Evolutionary conservation across 441 rosid species (phyloP), one percentile per base, ranked within the genome.

Genomic region (Pelargonium fulgidum): DNA sequence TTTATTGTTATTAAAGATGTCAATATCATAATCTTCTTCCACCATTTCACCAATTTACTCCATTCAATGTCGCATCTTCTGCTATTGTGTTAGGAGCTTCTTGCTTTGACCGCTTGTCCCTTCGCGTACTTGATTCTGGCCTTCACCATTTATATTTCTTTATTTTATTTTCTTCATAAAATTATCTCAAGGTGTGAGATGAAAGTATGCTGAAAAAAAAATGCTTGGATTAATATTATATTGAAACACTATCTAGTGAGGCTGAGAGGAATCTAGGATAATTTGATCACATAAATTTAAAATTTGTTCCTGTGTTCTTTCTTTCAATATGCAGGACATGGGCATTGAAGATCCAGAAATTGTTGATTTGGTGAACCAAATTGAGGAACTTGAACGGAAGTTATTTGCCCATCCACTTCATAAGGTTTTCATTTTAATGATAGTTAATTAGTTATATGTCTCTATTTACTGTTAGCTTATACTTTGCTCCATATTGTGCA

Each of bases 321-420:
- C 68, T 33, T 64, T 70, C 73, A 39, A 62, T 79, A 73, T 76
- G 73, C 86, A 93, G 97, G 97, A 90, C 80, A 94, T 94, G 99
- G 87, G 91, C 64, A 87, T 94, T 75, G 91, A 89, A 81, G 98
- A 92, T 80, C 78, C 85, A 64, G 97, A 92, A 78, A 87, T 92
- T 81, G 89, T 90, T 75, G 89, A 89, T 69, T 76, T 94, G 84
- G 96, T 90, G 76, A 83, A 74, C 61, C 84, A 84, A 78, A 89
- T 90, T 52, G 99, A 92, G 84, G 91, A 87, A 76, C 72, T 87
- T 67, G 99, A 94, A 74, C 78, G 78, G 80, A 92, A 90, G 81
- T 75, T 92, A 65, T 84, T 82, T 81, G 85, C 87, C 75, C 99
- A 94, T 84, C 97, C 98, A 67, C 71, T 84, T 83, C 89, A 89